Conservation (phyloP, 2,329 filamentous ascomycete genomes). For the Penicillium aurantiogriseum region DNA sequence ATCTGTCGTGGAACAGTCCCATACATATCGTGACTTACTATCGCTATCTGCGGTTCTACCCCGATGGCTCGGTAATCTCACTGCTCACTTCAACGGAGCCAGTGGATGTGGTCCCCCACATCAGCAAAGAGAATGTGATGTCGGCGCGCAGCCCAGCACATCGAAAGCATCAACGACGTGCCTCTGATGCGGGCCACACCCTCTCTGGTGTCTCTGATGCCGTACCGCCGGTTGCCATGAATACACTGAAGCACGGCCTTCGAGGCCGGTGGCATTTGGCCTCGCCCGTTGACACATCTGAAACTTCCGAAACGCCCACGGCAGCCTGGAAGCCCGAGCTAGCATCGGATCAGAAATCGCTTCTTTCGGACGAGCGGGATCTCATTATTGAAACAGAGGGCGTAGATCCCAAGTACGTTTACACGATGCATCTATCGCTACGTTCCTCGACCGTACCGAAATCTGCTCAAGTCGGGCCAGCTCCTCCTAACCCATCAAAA, state of each 20-base stretch:
- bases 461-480: conserved; percentile 41
- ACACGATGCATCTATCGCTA: conserved; percentile 75
- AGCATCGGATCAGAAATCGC: conserved; percentile 18
- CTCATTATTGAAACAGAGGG: conserved; percentile 85
- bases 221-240: conserved; percentile 41
- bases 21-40: conserved; percentile 98
- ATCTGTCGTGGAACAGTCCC: conserved; percentile 73
- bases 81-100: conserved; percentile 80
- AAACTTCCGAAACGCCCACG: conserved; percentile 21
- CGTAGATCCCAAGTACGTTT: conserved; percentile 73
- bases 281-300: conserved; percentile 42
- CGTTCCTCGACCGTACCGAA: conserved; percentile 56
- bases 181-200: conserved; percentile 42
- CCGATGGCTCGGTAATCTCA: conserved; percentile 79
- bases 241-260: conserved; percentile 67
- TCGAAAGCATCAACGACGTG: conserved; percentile 39
- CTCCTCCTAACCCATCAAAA: conserved; percentile 50
- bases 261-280: conserved; percentile 66
- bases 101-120: conserved; percentile 78
- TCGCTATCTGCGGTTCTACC: conserved; percentile 92
- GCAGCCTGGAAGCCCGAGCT: conserved; percentile 37
- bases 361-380: conserved; percentile 50
- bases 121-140: conserved; percentile 68
- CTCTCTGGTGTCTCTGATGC: conserved; percentile 29
- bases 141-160: conserved; percentile 34